A percentile compares a stretch with the other conserved stretches of the same genome.
Conservation (phyloP, 768 basidiomycete species). For the Tulasnella sp. region DNA sequence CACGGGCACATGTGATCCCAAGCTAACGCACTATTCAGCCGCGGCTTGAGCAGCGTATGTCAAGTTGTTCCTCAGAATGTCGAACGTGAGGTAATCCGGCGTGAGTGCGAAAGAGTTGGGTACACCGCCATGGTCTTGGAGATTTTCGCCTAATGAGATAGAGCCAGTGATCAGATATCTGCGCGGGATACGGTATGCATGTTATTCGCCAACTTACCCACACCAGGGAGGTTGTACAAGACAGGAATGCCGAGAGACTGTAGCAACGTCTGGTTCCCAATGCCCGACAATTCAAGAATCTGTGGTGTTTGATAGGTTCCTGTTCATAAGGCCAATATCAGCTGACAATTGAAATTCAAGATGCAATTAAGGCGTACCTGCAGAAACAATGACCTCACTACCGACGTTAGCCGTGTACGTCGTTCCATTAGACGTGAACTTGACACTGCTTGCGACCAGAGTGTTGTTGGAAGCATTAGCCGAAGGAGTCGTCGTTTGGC, state of each 20-base stretch:
- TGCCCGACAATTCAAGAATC: slow-evolving; percentile 54
- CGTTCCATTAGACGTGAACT: slow-evolving; percentile 31
- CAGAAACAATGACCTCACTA: slow-evolving; percentile 43
- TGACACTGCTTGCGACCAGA: slow-evolving; percentile 24
- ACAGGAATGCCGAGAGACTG: slow-evolving; percentile 38
- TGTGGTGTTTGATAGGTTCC: slow-evolving; percentile 39
- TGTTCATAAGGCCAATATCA: neutral
- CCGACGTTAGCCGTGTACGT: slow-evolving; percentile 31
- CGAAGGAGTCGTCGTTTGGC: neutral
- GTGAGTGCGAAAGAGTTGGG: slow-evolving; percentile 9
- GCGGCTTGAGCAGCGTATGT: neutral
- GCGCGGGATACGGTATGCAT: neutral
- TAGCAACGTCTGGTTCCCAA: slow-evolving; percentile 46
- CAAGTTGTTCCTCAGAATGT: slow-evolving; percentile 8
- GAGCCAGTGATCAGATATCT: neutral
- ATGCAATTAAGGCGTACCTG: slow-evolving; percentile 27
- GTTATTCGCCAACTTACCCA: slow-evolving; percentile 40
- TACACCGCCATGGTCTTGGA: slow-evolving; percentile 8
- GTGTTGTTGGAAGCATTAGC: neutral
- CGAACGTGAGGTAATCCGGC: slow-evolving; percentile 6
- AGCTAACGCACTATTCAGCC: neutral
- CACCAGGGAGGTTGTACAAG: slow-evolving; percentile 57
- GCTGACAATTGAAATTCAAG: neutral
- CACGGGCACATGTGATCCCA: neutral
- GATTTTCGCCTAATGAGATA: slow-evolving; percentile 14